These are phyloP conservation scores for Trichophyton rubrum DNA, from an alignment of 2,329 filamentous ascomycete species.

Conservation along the genomic window DNA sequence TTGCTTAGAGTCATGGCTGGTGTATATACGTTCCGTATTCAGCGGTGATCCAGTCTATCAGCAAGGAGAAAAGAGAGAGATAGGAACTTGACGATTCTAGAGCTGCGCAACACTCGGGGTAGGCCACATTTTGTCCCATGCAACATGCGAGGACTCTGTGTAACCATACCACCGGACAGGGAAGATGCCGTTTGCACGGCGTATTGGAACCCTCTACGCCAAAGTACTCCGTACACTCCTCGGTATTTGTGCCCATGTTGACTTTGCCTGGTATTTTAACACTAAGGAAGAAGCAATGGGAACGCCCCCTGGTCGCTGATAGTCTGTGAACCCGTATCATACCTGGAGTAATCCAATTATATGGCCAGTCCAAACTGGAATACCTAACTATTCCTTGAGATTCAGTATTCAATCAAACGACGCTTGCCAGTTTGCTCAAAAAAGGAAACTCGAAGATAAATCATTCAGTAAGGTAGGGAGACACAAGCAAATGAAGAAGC, in stretches of 20 bases:
- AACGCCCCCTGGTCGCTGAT: not conserved
- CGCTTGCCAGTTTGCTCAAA: no score
- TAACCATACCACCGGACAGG: conserved; percentile 1
- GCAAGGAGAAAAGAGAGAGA: not conserved
- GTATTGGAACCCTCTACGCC: not conserved
- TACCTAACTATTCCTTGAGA: not conserved
- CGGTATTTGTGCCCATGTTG: not conserved
- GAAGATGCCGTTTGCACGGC: not conserved
- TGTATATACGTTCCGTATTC: not conserved
- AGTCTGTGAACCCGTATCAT: not conserved
- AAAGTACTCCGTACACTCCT: not conserved
- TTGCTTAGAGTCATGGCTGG: not conserved
- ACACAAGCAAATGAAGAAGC: no score
- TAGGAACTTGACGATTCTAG: not conserved
- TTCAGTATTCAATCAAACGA: no score
- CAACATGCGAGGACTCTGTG: not conserved
- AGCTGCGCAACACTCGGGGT: not conserved
- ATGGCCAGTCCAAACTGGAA: not conserved
- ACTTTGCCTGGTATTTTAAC: not conserved
- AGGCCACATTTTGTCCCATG: not conserved
- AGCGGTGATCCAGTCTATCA: not conserved
- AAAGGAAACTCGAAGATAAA: no score
- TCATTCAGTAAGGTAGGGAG: no score
- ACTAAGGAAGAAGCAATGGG: not conserved
- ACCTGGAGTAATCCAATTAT: not conserved